Conservation (phyloP, 2,329 filamentous ascomycete genomes). For the Fusarium duplospermum region DNA sequence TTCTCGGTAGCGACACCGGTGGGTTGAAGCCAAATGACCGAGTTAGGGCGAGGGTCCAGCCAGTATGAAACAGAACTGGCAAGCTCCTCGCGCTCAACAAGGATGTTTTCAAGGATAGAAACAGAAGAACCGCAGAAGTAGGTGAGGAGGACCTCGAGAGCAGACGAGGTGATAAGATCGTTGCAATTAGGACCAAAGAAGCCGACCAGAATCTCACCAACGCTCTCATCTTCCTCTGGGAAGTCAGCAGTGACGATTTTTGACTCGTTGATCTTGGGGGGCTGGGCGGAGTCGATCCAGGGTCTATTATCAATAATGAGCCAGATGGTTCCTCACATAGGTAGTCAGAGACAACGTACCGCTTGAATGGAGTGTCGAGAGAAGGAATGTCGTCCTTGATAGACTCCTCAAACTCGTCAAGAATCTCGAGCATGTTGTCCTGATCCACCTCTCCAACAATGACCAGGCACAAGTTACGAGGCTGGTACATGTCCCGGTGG, state of each 20-base stretch:
- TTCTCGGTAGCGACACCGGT: conserved; percentile 90
- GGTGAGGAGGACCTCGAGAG: conserved; percentile 81
- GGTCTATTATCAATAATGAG: conserved; percentile 59
- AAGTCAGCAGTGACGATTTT: conserved; percentile 86
- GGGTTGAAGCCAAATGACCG: conserved; percentile 86
- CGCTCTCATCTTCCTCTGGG: conserved; percentile 95
- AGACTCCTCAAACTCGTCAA: conserved; percentile 89
- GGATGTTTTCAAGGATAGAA: conserved; percentile 87
- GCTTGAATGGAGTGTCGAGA: conserved; percentile 78
- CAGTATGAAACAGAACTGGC: conserved; percentile 86
- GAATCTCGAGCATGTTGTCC: conserved; percentile 78
- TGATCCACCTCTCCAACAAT: conserved; percentile 95
- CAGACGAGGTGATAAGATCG: conserved; percentile 74
- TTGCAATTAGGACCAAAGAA: conserved; percentile 89
- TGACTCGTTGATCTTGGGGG: conserved; percentile 77
- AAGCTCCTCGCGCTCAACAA: conserved; percentile 94
- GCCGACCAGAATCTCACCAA: conserved; percentile 85
- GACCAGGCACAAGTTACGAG: conserved; percentile 91
- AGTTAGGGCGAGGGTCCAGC: conserved; percentile 82
- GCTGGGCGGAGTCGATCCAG: conserved; percentile 89
- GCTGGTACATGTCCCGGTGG: conserved; percentile 97
- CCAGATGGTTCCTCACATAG: not conserved
- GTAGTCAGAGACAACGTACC: conserved; percentile 53
- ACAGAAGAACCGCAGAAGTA: conserved; percentile 96
- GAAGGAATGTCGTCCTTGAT: conserved; percentile 86